These are phyloP conservation scores for Podospora conica DNA, from an alignment of 495 filamentous ascomycete genomes.

Conservation along the genomic window DNA sequence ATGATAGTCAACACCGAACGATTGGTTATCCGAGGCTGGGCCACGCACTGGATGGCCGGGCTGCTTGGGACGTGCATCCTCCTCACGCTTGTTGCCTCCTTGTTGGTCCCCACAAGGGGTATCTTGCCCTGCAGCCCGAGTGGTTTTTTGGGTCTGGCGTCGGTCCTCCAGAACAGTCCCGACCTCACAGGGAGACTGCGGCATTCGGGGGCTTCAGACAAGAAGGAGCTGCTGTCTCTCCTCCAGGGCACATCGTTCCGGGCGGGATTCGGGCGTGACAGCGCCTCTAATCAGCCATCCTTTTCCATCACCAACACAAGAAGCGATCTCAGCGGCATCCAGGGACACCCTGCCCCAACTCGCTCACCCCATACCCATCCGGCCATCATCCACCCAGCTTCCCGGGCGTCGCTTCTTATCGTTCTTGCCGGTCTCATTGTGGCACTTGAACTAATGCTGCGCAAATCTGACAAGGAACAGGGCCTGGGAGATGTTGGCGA, in stretches of 20 bases:
- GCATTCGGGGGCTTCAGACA: not conserved
- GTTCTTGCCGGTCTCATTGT: conserved; percentile 6
- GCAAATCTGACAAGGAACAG: conserved; percentile 5
- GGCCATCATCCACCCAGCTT: conserved; percentile 4
- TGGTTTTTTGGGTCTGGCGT: not conserved
- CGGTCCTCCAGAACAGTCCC: conserved; percentile 2
- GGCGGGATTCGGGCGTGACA: not conserved
- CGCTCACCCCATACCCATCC: not conserved
- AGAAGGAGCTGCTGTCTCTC: not conserved
- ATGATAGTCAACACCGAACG: not conserved
- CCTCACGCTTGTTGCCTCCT: not conserved
- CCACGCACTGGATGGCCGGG: conserved; percentile 10
- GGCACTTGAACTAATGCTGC: conserved; percentile 6
- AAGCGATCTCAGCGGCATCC: not conserved
- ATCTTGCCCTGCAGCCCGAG: conserved; percentile 9
- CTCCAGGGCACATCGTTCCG: not conserved
- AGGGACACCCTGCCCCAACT: not conserved
- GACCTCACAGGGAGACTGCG: not conserved
- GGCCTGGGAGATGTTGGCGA: conserved; percentile 12
- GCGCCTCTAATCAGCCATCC: not conserved
- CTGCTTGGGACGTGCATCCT: not conserved
- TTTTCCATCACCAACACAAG: not conserved
- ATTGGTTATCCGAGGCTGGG: conserved; percentile 8
- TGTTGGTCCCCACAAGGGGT: not conserved
- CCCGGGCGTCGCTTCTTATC: not conserved